A percentile compares a stretch with the other conserved stretches of the same genome.
Evolutionary conservation across 2,329 filamentous ascomycete species (phyloP).

Genomic region (Zasmidium angulare): DNA sequence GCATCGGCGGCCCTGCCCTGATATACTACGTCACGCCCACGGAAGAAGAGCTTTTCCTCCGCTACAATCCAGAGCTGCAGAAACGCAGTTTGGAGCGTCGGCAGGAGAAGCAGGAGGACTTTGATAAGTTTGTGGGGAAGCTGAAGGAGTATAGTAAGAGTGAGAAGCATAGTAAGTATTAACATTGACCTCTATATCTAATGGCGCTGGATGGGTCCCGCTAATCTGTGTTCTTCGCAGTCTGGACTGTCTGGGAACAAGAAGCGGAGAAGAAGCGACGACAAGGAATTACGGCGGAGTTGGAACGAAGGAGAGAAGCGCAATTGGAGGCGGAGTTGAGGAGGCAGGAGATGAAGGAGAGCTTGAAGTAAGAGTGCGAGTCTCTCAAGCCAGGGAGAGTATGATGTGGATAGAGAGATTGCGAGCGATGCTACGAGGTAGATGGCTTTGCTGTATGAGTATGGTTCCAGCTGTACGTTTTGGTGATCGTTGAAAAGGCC

Average conservation of each 20-base stretch:
- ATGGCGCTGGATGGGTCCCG: neutral
- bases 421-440: too few species aligned
- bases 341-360: slow-evolving; percentile 35
- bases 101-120: slow-evolving; percentile 75
- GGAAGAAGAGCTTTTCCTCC: slow-evolving; percentile 83
- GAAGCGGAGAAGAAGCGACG: slow-evolving; percentile 28
- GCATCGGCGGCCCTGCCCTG: slow-evolving; percentile 81
- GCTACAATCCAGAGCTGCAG: slow-evolving; percentile 93
- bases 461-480: too few species aligned
- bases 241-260: slow-evolving; percentile 39
- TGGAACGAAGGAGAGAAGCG: slow-evolving; percentile 32
- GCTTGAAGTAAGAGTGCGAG: slow-evolving; percentile 26
- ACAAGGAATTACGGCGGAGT: slow-evolving; percentile 26
- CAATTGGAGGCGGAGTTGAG: slow-evolving; percentile 30
- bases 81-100: slow-evolving; percentile 80
- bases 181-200: neutral
- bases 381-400: neutral
- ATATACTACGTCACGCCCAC: slow-evolving; percentile 78
- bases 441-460: too few species aligned
- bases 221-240: slow-evolving; percentile 19
- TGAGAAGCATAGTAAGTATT: slow-evolving; percentile 77
- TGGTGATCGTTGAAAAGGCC: too few species aligned
- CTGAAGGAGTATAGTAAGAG: slow-evolving; percentile 89
- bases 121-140: slow-evolving; percentile 79
- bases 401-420: too few species aligned